phyloP scores from a whole-genome alignment of 257 asterid species.

The Rhazya stricta region DNA sequence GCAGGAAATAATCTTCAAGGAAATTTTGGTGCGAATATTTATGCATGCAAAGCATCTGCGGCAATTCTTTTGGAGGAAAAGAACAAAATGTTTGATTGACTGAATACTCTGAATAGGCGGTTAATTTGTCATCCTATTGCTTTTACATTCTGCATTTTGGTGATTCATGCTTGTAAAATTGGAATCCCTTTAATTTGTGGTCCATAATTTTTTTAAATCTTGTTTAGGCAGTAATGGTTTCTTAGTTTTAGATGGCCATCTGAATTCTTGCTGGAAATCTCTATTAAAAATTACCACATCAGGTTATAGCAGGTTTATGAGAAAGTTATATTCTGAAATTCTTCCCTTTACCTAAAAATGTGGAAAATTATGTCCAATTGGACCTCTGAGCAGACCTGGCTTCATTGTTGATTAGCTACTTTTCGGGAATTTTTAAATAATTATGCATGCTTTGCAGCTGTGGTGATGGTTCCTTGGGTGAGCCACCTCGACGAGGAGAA shows the following conservation, averaged over 20 bases:
- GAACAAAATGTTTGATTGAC: background rate
- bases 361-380: background rate
- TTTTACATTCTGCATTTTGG: background rate
- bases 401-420: background rate
- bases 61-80: background rate
- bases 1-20: background rate
- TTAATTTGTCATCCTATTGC: background rate
- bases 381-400: background rate
- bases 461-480: conserved; percentile 73
- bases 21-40: background rate
- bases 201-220: no score
- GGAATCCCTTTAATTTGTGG: background rate
- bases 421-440: conserved; percentile 7
- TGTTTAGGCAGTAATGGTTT: background rate
- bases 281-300: background rate
- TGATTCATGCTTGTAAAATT: background rate
- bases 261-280: no score
- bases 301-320: background rate
- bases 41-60: background rate
- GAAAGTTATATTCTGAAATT: background rate
- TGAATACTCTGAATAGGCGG: background rate
- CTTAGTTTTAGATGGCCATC: background rate
- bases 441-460: conserved; percentile 49
- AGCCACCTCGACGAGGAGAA: conserved; percentile 81
- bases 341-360: background rate